These are phyloP conservation scores for Podila epigama DNA, from an alignment of 192 early-diverging fungal species.

Conservation along the genomic window DNA sequence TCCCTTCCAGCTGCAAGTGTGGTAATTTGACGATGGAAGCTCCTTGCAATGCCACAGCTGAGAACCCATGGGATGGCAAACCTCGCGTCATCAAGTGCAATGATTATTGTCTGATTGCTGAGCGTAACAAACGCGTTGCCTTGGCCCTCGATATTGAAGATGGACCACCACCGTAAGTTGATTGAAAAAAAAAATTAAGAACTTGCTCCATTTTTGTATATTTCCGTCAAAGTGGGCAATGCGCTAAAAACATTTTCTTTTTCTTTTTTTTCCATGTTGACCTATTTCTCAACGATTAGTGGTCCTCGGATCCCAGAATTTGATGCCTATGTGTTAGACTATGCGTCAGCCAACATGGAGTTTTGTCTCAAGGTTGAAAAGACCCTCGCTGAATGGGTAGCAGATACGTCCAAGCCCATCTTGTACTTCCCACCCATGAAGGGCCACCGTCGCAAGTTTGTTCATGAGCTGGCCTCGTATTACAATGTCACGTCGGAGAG, in stretches of 20 bases:
- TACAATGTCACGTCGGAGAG: slow-evolving; percentile 78
- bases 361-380: slow-evolving; percentile 78
- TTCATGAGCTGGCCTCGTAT: slow-evolving; percentile 75
- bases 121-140: slow-evolving; percentile 83
- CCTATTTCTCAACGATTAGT: not conserved
- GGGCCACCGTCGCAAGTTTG: slow-evolving; percentile 66
- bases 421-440: slow-evolving; percentile 78
- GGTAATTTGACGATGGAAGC: slow-evolving; percentile 68
- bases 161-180: slow-evolving; percentile 18
- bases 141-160: slow-evolving; percentile 76
- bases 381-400: slow-evolving; percentile 70
- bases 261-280: too few relatives aligned
- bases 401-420: slow-evolving; percentile 56
- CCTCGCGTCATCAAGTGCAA: slow-evolving; percentile 72
- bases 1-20: slow-evolving; percentile 78
- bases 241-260: too few relatives aligned
- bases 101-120: slow-evolving; percentile 77
- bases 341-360: slow-evolving; percentile 65
- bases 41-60: slow-evolving; percentile 70
- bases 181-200: not conserved
- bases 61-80: slow-evolving; percentile 50
- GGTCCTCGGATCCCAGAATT: slow-evolving; percentile 52
- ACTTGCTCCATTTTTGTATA: not conserved
- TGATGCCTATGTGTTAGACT: slow-evolving; percentile 70
- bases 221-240: too few relatives aligned